Evolutionary conservation across 2,329 filamentous ascomycete genomes (phyloP).

Genomic region (Claviceps sp.): DNA sequence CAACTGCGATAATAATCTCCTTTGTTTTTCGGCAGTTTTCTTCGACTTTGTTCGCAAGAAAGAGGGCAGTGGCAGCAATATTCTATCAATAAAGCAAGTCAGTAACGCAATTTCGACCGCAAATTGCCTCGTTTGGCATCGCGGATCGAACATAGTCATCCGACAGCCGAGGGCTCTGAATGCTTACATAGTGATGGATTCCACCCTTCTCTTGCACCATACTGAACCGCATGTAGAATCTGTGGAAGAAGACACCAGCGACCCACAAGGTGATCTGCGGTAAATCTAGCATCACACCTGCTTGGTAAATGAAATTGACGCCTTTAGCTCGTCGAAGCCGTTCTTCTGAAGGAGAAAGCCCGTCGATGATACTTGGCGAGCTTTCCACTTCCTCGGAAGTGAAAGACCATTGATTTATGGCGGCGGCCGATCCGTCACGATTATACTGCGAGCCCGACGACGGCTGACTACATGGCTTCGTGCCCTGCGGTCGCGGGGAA

Average conservation of each 20-base stretch:
- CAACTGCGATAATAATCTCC: slow-evolving; percentile 85
- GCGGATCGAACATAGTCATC: background rate
- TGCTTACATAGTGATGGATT: slow-evolving; percentile 79
- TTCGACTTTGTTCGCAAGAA: slow-evolving; percentile 92
- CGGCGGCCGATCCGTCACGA: slow-evolving; percentile 22
- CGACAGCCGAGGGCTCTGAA: background rate
- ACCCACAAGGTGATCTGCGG: slow-evolving; percentile 88
- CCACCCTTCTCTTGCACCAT: slow-evolving; percentile 64
- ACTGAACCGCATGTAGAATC: slow-evolving; percentile 85
- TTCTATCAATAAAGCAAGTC: slow-evolving; percentile 33
- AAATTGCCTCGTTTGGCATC: background rate
- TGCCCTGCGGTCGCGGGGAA: slow-evolving; percentile 36
- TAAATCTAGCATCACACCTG: slow-evolving; percentile 81
- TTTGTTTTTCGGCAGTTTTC: slow-evolving; percentile 95
- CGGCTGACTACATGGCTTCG: slow-evolving; percentile 27
- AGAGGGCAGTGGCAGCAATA: slow-evolving; percentile 81
- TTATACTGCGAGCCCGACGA: slow-evolving; percentile 27
- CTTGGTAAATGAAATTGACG: slow-evolving; percentile 91
- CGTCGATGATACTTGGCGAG: slow-evolving; percentile 74
- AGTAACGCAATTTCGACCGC: background rate
- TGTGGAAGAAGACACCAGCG: slow-evolving; percentile 86
- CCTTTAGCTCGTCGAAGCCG: slow-evolving; percentile 74
- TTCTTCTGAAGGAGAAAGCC: slow-evolving; percentile 65
- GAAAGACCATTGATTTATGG: slow-evolving; percentile 72
- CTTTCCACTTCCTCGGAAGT: slow-evolving; percentile 68